Conservation (phyloP, 1,284 basidiomycete species). For the Austroboletus rostrupii region DNA sequence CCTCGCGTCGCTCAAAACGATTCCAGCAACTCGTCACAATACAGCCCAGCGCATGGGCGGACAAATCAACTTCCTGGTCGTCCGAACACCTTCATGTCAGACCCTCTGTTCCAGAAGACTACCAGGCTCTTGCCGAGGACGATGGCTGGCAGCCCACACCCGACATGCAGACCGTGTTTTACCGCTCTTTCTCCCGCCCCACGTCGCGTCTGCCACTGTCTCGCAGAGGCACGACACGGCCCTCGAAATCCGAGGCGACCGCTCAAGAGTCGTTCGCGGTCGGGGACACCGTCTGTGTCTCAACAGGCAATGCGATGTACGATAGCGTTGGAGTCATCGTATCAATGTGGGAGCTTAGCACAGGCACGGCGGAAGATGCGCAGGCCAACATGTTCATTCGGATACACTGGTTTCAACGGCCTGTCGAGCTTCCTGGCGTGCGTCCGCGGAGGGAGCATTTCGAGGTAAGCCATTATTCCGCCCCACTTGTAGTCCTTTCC, state of each 20-base stretch:
- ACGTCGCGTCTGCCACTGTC: constrained; percentile 16
- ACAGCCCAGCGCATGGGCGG: constrained; percentile 23
- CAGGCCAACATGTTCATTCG: constrained; percentile 44
- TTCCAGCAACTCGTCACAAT: constrained; percentile 48
- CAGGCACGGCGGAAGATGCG: constrained; percentile 25
- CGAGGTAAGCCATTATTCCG: constrained; percentile 40
- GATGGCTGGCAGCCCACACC: constrained; percentile 21
- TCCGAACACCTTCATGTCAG: constrained; percentile 38
- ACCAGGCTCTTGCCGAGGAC: constrained; percentile 34
- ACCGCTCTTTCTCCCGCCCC: constrained; percentile 30
- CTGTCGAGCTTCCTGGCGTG: constrained; percentile 52
- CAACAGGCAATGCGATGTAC: constrained; percentile 43
- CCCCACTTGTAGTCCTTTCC: background rate
- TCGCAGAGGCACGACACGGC: constrained; percentile 22
- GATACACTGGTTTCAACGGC: constrained; percentile 70
- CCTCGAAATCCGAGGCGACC: constrained; percentile 18
- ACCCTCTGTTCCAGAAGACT: constrained; percentile 29
- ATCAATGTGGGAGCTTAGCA: constrained; percentile 57
- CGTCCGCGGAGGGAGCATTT: constrained; percentile 54
- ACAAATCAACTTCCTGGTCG: constrained; percentile 39
- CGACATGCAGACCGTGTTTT: constrained; percentile 28
- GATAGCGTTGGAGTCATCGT: constrained; percentile 64
- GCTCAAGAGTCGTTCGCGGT: constrained; percentile 39
- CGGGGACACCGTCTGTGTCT: constrained; percentile 65
- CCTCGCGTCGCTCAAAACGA: constrained; percentile 49